These are phyloP conservation scores for Populus tomentosa DNA, from an alignment of 441 rosid species.

Conservation along the genomic window DNA sequence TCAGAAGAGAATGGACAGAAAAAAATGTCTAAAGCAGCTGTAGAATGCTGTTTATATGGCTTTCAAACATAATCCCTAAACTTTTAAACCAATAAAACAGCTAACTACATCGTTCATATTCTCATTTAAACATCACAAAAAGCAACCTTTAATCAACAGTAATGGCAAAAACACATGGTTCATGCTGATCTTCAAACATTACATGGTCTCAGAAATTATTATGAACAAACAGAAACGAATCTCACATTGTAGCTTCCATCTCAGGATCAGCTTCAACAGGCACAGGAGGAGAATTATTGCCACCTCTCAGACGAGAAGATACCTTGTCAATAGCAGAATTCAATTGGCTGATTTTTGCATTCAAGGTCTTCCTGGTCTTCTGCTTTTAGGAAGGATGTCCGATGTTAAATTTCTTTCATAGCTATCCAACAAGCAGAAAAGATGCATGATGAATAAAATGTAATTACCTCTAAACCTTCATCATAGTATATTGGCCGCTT, in stretches of 20 bases:
- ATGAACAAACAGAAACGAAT: conserved; percentile 5
- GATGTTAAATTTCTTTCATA: background rate
- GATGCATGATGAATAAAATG: background rate
- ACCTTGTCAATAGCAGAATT: conserved; percentile 88
- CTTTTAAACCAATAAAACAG: background rate
- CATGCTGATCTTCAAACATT: conserved; percentile 5
- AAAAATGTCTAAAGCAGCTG: background rate
- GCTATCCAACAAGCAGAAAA: background rate
- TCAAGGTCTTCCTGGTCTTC: conserved; percentile 83
- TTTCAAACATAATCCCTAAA: background rate
- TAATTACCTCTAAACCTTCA: conserved; percentile 79
- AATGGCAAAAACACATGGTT: background rate
- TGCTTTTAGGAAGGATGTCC: conserved; percentile 21
- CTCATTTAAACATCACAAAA: conserved; percentile 2
- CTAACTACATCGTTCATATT: background rate
- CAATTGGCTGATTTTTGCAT: conserved; percentile 79
- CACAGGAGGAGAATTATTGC: conserved; percentile 32
- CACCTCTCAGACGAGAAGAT: conserved; percentile 81
- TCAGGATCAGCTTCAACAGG: conserved; percentile 57
- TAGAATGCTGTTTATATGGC: background rate
- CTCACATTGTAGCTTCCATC: conserved; percentile 61
- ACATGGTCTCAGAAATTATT: background rate
- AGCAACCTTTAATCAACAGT: conserved; percentile 2
- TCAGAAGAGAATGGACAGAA: background rate
- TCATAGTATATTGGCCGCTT: conserved; percentile 68